Evolutionary conservation across 768 basidiomycete genomes (phyloP).

Genomic region (Auriculariales sp.): DNA sequence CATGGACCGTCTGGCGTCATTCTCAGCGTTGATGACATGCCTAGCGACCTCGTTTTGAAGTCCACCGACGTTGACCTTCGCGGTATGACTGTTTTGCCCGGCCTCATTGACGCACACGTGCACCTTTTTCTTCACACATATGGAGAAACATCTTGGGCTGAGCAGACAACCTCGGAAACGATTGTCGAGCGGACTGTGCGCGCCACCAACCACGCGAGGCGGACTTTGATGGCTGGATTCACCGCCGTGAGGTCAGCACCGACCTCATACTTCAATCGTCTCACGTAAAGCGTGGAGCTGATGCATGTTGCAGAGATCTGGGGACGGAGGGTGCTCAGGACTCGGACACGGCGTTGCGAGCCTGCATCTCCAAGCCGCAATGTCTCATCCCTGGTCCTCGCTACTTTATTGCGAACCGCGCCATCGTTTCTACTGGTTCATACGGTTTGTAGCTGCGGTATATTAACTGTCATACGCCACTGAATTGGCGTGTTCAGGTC

Average conservation of each 20-base stretch:
- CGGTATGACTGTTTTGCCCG: slow-evolving; percentile 35
- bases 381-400: slow-evolving; percentile 44
- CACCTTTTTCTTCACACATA: slow-evolving; percentile 50
- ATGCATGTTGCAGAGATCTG: slow-evolving; percentile 29
- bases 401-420: slow-evolving; percentile 45
- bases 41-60: slow-evolving; percentile 6
- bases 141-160: slow-evolving; percentile 42
- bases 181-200: slow-evolving; percentile 44
- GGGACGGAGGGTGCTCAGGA: slow-evolving; percentile 57
- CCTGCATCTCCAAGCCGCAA: slow-evolving; percentile 33
- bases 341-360: slow-evolving; percentile 42
- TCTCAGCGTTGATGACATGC: slow-evolving; percentile 21
- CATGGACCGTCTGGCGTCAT: slow-evolving; percentile 33
- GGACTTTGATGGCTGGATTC: slow-evolving; percentile 46
- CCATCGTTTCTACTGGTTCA: slow-evolving; percentile 44
- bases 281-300: neutral
- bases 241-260: slow-evolving; percentile 41
- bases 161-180: slow-evolving; percentile 44
- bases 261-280: neutral
- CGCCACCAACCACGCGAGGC: slow-evolving; percentile 42
- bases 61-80: slow-evolving; percentile 29
- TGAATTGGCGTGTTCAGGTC: slow-evolving; percentile 25
- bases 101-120: slow-evolving; percentile 43
- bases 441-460: slow-evolving; percentile 27
- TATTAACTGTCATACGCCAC: neutral